Base-by-base conservation (phyloP, 441 rosid species). In the Pelargonium cotyledonis region DNA sequence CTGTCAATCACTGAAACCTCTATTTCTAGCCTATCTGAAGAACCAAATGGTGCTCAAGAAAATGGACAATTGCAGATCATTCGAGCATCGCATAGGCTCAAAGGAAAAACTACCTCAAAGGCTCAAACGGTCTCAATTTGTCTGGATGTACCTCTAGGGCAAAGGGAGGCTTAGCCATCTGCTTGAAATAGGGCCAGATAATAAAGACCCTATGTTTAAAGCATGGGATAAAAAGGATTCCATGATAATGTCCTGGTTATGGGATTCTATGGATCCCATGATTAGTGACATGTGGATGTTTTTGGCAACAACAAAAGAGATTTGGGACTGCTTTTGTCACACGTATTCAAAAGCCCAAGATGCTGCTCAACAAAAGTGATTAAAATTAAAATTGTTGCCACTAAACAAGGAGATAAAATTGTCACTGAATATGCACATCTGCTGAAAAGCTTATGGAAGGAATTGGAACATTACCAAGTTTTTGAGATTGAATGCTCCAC, bases 211-310 rank as follows among this genome's bases (percentile, higher is more conserved):
- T 3, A 6, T 5, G 3, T 63, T 63, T 29, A 15, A 63, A 21
- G 66, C 14, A 26, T 63, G 40, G 66, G 66, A 63, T 63, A 41
- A 63, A n/a, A 12, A 63, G 14, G 66, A 26, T 10, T 63, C 66
- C 43, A 63, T 63, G 40, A 16, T 63, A 7, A 11, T 63, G 40
- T 63, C 41, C 40, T 63, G 66, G 66, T 23, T 63, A 9, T 63
- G 66, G 40, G 26, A 31, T 60, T 60, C 9, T 5, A 60, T 60
- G 64, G 29, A 60, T 60, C 64, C 64, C 26, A 60, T 60, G 64
- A 60, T 21, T 8, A 60, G 64, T n/a, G 19, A 60, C 64, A 60
- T 23, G 4, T 26, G 23, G 8, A 60, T 60, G 64, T 60, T 60
- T 60, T 21, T 60, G 23, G 16, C 19, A 4, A 8, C 64, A 60